Evolutionary conservation across 768 basidiomycete genomes (phyloP).

Genomic region (Pholiota microspora): DNA sequence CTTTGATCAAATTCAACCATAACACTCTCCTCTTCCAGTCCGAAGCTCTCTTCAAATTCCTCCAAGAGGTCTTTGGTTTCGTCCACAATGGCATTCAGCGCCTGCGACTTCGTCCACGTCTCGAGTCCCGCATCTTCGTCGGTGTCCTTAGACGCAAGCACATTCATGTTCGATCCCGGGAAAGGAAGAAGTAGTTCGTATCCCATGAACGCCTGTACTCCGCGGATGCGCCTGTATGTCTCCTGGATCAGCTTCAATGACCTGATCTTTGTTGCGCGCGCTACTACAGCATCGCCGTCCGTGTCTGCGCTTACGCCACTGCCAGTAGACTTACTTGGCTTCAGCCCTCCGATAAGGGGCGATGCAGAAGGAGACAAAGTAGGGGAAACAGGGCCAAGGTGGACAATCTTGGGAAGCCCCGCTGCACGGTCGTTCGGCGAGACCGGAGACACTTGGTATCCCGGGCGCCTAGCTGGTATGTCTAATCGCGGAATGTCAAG

Average conservation of each 20-base stretch:
- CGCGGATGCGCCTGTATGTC: slow-evolving; percentile 60
- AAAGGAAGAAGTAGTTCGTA: slow-evolving; percentile 57
- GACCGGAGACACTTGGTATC: slow-evolving; percentile 31
- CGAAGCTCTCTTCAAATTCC: slow-evolving; percentile 46
- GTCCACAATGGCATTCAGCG: slow-evolving; percentile 46
- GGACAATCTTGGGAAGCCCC: slow-evolving; percentile 51
- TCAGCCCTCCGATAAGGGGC: slow-evolving; percentile 20
- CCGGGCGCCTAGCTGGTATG: slow-evolving; percentile 21
- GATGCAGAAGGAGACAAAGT: slow-evolving; percentile 32
- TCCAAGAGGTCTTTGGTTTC: slow-evolving; percentile 59
- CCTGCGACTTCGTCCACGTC: slow-evolving; percentile 56
- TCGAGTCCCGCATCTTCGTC: slow-evolving; percentile 33
- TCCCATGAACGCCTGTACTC: slow-evolving; percentile 63
- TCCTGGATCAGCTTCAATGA: slow-evolving; percentile 49
- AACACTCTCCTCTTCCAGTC: slow-evolving; percentile 22
- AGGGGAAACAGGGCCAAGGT: slow-evolving; percentile 53
- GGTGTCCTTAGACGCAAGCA: slow-evolving; percentile 25
- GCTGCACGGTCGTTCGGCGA: slow-evolving; percentile 22
- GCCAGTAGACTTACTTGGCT: slow-evolving; percentile 9
- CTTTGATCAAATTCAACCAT: slow-evolving; percentile 22
- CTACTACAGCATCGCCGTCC: slow-evolving; percentile 18
- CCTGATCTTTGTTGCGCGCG: slow-evolving; percentile 44
- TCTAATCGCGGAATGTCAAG: slow-evolving; percentile 21
- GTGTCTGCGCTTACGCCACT: slow-evolving; percentile 4
- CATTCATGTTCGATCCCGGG: slow-evolving; percentile 13